Conservation (phyloP, 768 basidiomycete genomes). For the Tremella mesenterica region DNA sequence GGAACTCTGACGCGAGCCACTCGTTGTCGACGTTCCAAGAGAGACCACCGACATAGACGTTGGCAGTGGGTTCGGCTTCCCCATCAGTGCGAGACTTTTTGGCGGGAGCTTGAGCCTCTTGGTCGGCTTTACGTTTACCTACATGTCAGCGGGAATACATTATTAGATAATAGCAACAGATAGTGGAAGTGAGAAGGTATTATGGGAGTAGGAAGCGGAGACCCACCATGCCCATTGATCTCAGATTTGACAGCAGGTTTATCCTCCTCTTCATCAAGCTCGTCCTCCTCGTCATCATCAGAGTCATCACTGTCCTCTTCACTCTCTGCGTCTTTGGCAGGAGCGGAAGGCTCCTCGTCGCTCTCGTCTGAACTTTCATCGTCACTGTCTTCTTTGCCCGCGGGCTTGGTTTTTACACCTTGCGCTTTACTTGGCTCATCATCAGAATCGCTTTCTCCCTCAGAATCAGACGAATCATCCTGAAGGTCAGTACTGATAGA, state of each 20-base stretch:
- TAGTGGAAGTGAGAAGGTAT: too few species aligned
- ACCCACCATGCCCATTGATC: too few species aligned
- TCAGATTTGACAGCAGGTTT: constrained; percentile 1
- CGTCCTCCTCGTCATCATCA: constrained; percentile 23
- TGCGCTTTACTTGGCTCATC: too few species aligned
- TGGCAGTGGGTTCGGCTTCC: constrained; percentile 52
- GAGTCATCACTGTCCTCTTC: constrained; percentile 12
- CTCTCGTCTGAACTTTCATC: constrained; percentile 39
- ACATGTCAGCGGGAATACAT: constrained; percentile 7
- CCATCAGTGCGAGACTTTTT: constrained; percentile 59
- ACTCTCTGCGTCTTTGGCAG: constrained; percentile 12
- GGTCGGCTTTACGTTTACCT: constrained; percentile 78
- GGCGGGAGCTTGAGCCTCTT: constrained; percentile 52
- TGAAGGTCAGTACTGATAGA: too few species aligned
- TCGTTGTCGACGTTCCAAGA: constrained; percentile 98
- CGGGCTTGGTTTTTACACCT: background rate
- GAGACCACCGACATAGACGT: constrained; percentile 83
- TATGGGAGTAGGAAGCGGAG: too few species aligned
- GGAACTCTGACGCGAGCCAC: constrained; percentile 84
- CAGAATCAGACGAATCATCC: too few species aligned
- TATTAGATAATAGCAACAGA: constrained; percentile 4
- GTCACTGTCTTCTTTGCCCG: constrained; percentile 35
- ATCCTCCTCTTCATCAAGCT: constrained; percentile 12
- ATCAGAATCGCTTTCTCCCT: too few species aligned
- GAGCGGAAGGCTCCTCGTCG: constrained; percentile 20